Conservation (phyloP, 2,329 filamentous ascomycete species). For the Pseudogymnoascus destructans region DNA sequence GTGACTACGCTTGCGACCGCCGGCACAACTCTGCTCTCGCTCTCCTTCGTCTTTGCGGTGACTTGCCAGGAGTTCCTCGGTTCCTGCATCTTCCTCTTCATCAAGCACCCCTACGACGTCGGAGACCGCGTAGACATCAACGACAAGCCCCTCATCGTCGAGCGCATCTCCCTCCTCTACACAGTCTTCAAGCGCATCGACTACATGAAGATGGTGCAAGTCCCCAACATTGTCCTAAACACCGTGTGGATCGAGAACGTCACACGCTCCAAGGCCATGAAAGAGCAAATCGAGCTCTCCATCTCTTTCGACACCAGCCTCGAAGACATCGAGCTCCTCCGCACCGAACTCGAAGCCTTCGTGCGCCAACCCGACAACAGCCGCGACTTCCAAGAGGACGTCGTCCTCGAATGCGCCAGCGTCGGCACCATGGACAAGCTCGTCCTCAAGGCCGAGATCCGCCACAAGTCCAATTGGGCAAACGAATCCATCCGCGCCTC, state of each 20-base stretch:
- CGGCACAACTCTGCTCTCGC: slow-evolving; percentile 78
- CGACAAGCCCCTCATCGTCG: slow-evolving; percentile 60
- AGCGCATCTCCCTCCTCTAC: slow-evolving; percentile 88
- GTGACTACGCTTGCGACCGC: slow-evolving; percentile 77
- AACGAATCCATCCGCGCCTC: slow-evolving; percentile 72
- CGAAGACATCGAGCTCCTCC: slow-evolving; percentile 77
- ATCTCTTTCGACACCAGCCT: slow-evolving; percentile 79
- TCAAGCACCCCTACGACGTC: slow-evolving; percentile 96
- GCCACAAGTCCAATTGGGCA: slow-evolving; percentile 87
- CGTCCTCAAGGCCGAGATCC: slow-evolving; percentile 67
- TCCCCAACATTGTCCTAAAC: slow-evolving; percentile 88
- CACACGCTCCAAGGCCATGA: slow-evolving; percentile 82
- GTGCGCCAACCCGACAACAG: slow-evolving; percentile 72
- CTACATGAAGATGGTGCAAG: slow-evolving; percentile 61
- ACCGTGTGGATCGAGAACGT: slow-evolving; percentile 92
- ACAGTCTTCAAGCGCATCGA: slow-evolving; percentile 79
- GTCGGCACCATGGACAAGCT: slow-evolving; percentile 83
- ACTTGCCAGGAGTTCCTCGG: slow-evolving; percentile 93
- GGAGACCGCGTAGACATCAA: slow-evolving; percentile 83
- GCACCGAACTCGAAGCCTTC: slow-evolving; percentile 72
- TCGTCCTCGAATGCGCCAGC: slow-evolving; percentile 64
- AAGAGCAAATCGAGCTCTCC: slow-evolving; percentile 63
- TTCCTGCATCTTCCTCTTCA: slow-evolving; percentile 95
- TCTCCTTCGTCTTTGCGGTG: slow-evolving; percentile 93
- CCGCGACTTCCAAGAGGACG: slow-evolving; percentile 79